A percentile compares a stretch with the other conserved stretches of the same genome.
These are phyloP conservation scores for Eucalyptus camaldulensis DNA, from an alignment of 345 rosid genomes.

Conservation along the genomic window DNA sequence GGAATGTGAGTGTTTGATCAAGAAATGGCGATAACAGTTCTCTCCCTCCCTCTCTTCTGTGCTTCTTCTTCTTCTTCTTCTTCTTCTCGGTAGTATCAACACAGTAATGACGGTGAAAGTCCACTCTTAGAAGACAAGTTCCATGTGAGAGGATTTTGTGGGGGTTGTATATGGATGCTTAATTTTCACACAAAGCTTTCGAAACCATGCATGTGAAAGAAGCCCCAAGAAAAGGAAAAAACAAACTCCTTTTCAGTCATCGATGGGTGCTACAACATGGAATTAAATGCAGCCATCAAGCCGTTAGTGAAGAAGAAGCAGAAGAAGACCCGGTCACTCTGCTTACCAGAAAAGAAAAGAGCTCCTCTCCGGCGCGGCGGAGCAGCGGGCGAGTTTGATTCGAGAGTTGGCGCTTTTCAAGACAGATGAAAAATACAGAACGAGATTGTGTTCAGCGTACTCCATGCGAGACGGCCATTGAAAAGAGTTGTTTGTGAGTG, in stretches of 20 bases:
- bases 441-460: not conserved
- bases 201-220: slow-evolving; percentile 45
- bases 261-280: not conserved
- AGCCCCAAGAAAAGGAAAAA: not conserved
- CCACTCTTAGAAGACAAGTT: slow-evolving; percentile 10
- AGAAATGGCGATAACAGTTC: not conserved
- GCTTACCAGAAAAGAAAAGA: not conserved
- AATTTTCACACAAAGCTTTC: slow-evolving; percentile 32
- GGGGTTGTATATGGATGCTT: slow-evolving; percentile 2
- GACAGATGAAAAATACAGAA: not conserved
- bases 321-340: not conserved
- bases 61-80: not conserved
- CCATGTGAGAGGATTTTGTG: slow-evolving; percentile 6
- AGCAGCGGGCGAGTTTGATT: not conserved
- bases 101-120: not conserved
- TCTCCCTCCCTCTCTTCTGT: not conserved
- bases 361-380: not conserved
- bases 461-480: not conserved
- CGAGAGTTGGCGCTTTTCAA: not conserved
- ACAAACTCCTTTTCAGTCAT: not conserved
- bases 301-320: not conserved
- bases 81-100: not conserved
- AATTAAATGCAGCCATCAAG: not conserved
- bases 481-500: not conserved
- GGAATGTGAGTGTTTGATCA: not conserved